Base-by-base conservation (phyloP, 352 stramenopile species). In the Thraustochytrium striatum region DNA sequence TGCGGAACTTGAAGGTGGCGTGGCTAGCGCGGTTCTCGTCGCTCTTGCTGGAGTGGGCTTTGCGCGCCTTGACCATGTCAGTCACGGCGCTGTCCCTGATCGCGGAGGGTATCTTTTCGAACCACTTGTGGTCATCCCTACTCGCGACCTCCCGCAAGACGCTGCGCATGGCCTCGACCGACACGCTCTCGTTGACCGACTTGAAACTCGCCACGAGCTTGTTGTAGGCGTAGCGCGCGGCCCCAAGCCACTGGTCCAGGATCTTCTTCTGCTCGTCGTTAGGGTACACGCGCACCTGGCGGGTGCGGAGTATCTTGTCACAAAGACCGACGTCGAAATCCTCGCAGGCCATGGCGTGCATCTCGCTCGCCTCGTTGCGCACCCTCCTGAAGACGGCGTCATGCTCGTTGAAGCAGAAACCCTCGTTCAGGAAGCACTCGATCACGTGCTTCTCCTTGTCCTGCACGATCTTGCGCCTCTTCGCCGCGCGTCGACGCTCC, bases 1-100 rank as follows among this genome's bases (percentile, higher is more conserved):
- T 3, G 25, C 25, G 38, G 2, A 69, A 69, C 1, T 69, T 69
- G 58, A 69, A 69, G 5, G n/a, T 69, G 13, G 57, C 57, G n/a
- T 47, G 7, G 16, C 19, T 28, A 5, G 5, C 43, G n/a, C 3
- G 7, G 38, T 28, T 33, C 8, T 43, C 44, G 8, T 44, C 7
- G 5, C 16, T 59, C 58, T 69, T 69, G 1, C 25, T 33, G 1
- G 44, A 3, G 25, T 69, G 58, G 0, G 58, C 58, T 44, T 43
- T 1, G 0, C 58, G 58, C 44, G 58, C 58, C 58, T 69, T 69
- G 2, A 33, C 9, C 9, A 69, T 59, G 58, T 69, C 58, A 32
- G 11, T 16, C 9, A 69, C 58, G 1, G 58, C 58, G 1, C 0
- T 32, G 2, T 69, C 58, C 25, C 58, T 0, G 11, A 69, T 33